A percentile compares a stretch with the other conserved stretches of the same genome.
phyloP scores from a whole-genome alignment of 768 basidiomycete species.

The Peribolospora baueri region DNA sequence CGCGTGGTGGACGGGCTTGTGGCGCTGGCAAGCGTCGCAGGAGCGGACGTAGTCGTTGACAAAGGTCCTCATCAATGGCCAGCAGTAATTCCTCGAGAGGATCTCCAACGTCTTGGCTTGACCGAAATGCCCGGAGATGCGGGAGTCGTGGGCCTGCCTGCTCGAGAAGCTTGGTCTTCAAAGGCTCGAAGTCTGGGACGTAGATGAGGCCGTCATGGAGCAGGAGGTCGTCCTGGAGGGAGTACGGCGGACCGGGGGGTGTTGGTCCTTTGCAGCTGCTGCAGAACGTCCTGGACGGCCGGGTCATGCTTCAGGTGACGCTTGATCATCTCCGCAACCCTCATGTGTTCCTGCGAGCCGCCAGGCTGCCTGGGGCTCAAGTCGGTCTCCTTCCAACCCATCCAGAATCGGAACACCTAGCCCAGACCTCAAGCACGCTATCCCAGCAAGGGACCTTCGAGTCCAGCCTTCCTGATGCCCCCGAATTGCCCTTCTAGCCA shows the following conservation, averaged over 20 bases:
- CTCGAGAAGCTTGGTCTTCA: slow-evolving; percentile 4
- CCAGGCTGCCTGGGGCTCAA: too few species aligned
- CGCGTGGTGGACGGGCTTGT: slow-evolving; percentile 21
- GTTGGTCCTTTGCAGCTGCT: too few species aligned
- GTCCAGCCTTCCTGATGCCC: too few species aligned
- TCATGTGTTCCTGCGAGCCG: too few species aligned
- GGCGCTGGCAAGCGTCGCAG: slow-evolving; percentile 18
- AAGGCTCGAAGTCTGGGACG: slow-evolving; percentile 15
- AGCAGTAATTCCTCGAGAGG: slow-evolving; percentile 6
- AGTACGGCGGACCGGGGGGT: background rate
- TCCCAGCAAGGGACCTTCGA: too few species aligned
- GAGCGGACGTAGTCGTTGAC: slow-evolving; percentile 18
- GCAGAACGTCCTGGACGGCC: too few species aligned
- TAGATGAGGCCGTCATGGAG: slow-evolving; percentile 16
- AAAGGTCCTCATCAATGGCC: slow-evolving; percentile 19
- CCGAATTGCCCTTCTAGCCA: too few species aligned
- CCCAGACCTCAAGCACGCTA: too few species aligned
- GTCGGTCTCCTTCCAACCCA: too few species aligned
- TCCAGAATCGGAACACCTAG: too few species aligned
- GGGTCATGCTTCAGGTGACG: too few species aligned
- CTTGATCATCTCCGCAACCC: too few species aligned
- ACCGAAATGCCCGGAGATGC: slow-evolving; percentile 15
- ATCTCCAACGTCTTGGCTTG: slow-evolving; percentile 12
- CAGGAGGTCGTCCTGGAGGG: slow-evolving; percentile 3
- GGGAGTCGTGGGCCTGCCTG: slow-evolving; percentile 7